Base-by-base conservation (phyloP, 495 filamentous ascomycete species). In the Cetradonia linearis region DNA sequence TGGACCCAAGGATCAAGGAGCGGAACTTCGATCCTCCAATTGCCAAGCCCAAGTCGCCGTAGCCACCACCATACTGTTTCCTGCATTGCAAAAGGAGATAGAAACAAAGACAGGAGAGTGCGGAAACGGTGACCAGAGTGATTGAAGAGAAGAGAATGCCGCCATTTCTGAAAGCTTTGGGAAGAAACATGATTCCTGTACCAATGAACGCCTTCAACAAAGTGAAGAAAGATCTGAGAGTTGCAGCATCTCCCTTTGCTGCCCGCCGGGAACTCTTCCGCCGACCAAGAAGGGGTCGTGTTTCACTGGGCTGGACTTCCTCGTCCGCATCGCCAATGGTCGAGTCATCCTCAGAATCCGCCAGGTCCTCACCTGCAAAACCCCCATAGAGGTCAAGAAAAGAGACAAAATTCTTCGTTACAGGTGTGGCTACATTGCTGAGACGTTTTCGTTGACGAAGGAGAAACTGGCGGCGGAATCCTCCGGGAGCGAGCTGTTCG, bases 301-400 rank as follows among this genome's bases (percentile, higher is more conserved):
- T 71, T 37, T 72, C 73, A 20, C 66, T 67, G 37, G 66, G 67
- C n/a, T 72, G 71, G 42, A 63, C 67, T 28, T 70, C 72, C 20
- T 76, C 75, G 3, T 75, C 76, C 11, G 70, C 73, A 0, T 71
- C 74, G 6, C 69, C 58, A 18, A 76, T 69, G 59, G 31, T 23
- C 25, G 73, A 76, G 54, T 86, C 83, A 40, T 84, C 79, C 56
- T 84, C 82, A 0, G 81, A 79, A 49, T 87, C 85, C 4, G 72
- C 79, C 14, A 88, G 75, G 60, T 87, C 84, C 65, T 88, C 85
- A 8, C 85, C 85, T 0, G 85, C 85, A 67, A 88, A 88, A 53
- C 76, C 79, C 0, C 84, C 85, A 67, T 87, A 88, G 7, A 87
- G 69, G 49, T 85, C 82, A 13, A 88, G 74, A 62, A 87, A 88